These are phyloP conservation scores for Daldinia childiae DNA, from an alignment of 495 filamentous ascomycete genomes.

Conservation along the genomic window DNA sequence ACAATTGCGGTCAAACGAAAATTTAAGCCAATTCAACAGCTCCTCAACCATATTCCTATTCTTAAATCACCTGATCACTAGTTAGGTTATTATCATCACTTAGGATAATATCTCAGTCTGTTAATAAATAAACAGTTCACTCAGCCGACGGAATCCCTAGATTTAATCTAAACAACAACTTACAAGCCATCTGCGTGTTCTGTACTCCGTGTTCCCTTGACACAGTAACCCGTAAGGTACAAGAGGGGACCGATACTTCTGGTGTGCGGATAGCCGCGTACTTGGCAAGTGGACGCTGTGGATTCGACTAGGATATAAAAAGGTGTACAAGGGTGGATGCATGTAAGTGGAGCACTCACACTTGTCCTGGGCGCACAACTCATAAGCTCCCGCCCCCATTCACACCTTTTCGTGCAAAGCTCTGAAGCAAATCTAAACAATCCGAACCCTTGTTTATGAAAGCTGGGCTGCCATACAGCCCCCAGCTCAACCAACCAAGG, in stretches of 20 bases:
- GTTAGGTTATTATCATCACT: neutral
- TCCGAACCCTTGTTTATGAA: slow-evolving; percentile 36
- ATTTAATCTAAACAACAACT: neutral
- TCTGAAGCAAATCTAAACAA: slow-evolving; percentile 38
- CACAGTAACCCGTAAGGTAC: slow-evolving; percentile 38
- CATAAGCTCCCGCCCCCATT: slow-evolving; percentile 41
- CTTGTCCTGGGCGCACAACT: slow-evolving; percentile 38
- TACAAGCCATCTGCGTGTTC: slow-evolving; percentile 20
- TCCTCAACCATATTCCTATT: neutral
- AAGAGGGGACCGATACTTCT: slow-evolving; percentile 20
- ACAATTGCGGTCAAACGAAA: slow-evolving; percentile 15
- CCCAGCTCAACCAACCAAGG: slow-evolving; percentile 18
- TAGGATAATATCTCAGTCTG: neutral
- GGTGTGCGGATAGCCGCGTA: slow-evolving; percentile 39
- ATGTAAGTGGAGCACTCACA: slow-evolving; percentile 28
- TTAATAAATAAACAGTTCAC: neutral
- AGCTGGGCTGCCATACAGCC: slow-evolving; percentile 31
- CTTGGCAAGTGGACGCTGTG: slow-evolving; percentile 37
- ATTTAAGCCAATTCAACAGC: slow-evolving; percentile 17
- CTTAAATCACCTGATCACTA: no score
- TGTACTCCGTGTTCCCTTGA: slow-evolving; percentile 31
- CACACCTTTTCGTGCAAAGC: slow-evolving; percentile 29
- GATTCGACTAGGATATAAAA: slow-evolving; percentile 38
- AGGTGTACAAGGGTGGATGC: slow-evolving; percentile 24
- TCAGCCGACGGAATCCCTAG: neutral